These are phyloP conservation scores for Cryptococcus sp. DNA, from an alignment of 1,284 basidiomycete genomes.

Conservation along the genomic window DNA sequence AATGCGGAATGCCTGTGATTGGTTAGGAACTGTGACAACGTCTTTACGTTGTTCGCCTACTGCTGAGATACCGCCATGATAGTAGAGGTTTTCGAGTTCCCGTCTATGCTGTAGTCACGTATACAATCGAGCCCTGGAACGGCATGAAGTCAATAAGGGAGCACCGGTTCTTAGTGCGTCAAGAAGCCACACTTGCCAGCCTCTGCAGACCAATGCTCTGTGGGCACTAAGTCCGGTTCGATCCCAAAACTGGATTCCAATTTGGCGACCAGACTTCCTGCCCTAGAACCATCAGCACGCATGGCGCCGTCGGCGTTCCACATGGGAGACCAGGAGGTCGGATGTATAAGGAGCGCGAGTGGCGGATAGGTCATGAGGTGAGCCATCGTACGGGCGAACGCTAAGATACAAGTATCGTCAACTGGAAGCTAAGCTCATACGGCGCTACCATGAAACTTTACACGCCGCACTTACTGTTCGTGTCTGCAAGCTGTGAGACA, in stretches of 20 bases:
- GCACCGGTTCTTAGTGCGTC: neutral
- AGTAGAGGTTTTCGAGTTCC: slow-evolving; percentile 71
- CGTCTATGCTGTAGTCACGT: slow-evolving; percentile 71
- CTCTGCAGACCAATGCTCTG: slow-evolving; percentile 68
- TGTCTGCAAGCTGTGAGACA: neutral
- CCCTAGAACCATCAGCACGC: too few species aligned
- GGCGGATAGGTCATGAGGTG: slow-evolving; percentile 78
- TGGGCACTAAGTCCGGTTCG: neutral
- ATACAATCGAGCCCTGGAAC: slow-evolving; percentile 72
- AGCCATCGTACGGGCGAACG: slow-evolving; percentile 83
- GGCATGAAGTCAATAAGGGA: neutral
- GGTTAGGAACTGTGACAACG: neutral
- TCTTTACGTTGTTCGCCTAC: slow-evolving; percentile 55
- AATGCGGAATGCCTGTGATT: slow-evolving; percentile 76
- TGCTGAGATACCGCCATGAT: slow-evolving; percentile 74
- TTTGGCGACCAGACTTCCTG: too few species aligned
- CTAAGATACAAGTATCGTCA: slow-evolving; percentile 33
- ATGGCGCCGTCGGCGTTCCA: too few species aligned
- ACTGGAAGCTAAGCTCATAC: neutral
- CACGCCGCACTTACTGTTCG: neutral
- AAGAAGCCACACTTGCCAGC: slow-evolving; percentile 52
- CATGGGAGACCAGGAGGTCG: too few species aligned
- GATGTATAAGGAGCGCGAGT: slow-evolving; percentile 68
- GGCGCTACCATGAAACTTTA: neutral
- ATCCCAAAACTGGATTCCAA: slow-evolving; percentile 62